phyloP scores from a whole-genome alignment of 2,329 filamentous ascomycete genomes.

The Rhinocladiella similis region DNA sequence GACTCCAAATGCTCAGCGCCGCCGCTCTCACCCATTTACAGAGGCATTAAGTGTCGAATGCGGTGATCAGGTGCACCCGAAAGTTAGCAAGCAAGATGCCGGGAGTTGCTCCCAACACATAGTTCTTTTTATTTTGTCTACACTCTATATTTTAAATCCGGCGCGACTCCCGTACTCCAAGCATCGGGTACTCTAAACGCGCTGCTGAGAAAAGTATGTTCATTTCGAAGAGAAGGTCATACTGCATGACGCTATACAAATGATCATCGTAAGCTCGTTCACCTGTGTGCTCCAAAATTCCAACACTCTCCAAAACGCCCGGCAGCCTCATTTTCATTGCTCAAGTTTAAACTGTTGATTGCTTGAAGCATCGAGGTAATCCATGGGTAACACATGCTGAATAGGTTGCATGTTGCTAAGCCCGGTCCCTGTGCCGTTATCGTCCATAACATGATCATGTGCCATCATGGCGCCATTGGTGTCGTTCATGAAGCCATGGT shows the following conservation, averaged over 20 bases:
- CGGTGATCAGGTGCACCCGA: too few relatives aligned
- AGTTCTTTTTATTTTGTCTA: too few relatives aligned
- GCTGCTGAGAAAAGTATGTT: not conserved
- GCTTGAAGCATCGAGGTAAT: conserved; percentile 27
- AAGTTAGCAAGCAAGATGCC: too few relatives aligned
- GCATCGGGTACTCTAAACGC: not conserved
- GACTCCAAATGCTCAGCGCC: too few relatives aligned
- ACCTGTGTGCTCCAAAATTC: conserved; percentile 2
- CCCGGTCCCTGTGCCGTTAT: conserved; percentile 23
- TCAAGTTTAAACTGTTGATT: conserved; percentile 22
- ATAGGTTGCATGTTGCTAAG: conserved; percentile 31
- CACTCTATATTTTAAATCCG: too few relatives aligned
- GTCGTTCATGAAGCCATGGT: conserved; percentile 24
- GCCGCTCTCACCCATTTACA: too few relatives aligned
- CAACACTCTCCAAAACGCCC: conserved; percentile 32
- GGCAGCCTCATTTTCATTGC: conserved; percentile 8
- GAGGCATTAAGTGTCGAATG: too few relatives aligned
- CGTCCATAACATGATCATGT: conserved; percentile 30
- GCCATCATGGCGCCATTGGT: conserved; percentile 21
- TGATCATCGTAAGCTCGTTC: conserved; percentile 6
- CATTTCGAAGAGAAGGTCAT: not conserved
- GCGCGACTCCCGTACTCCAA: too few relatives aligned
- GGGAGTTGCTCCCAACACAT: too few relatives aligned
- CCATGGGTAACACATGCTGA: conserved; percentile 30
- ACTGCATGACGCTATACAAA: too few relatives aligned